Evolutionary conservation across 2,329 filamentous ascomycete species (phyloP), one percentile per base, ranked within the genome.

Genomic region (Thielaviopsis musarum): DNA sequence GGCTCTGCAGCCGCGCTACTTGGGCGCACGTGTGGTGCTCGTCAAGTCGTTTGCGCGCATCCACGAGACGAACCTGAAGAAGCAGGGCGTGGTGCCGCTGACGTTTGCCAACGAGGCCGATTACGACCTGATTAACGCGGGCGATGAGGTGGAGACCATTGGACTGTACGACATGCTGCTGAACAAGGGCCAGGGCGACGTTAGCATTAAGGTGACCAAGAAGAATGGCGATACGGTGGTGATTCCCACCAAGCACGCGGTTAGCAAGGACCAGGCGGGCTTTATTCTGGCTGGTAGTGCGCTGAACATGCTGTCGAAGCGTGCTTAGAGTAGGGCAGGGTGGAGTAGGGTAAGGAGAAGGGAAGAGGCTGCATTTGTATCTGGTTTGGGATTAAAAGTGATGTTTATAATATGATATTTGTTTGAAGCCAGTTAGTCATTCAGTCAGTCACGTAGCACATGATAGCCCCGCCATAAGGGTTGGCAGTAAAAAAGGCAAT

Each of bases 281-380:
- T 98, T 97, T 69, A 88, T 98, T 64, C 76, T 98, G 56, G 93
- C 93, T 0, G 93, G 93, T 2, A 95, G 89, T 70, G 93, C 93
- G 51, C 72, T 98, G 73, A 98, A 98, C 72, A 69, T 97, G 70
- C 73, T 98, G 66, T 87, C 90, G 53, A 85, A 85, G 77, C 64
- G 67, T 65, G 62, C 59, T 21, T 34, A 38, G 19, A 19, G 41
- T 7, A 15, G 19, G 12, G 38, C 9, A 49, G n/a, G 17, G 12
- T 17, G 38, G 38, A 45, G 15, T 45, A 45, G 38, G 34, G 3
- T 3, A 41, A 41, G 34, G 34, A 41, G 34, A 41, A 9, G 34
- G 10, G 34, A 41, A 17, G 34, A 41, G 34, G 9, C 3, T 41
- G 34, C 34, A 26, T 26, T 26, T 26, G 6, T 34, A 34, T 34